These are phyloP conservation scores for Leccinum boreale DNA, from an alignment of 768 basidiomycete genomes.

Conservation along the genomic window DNA sequence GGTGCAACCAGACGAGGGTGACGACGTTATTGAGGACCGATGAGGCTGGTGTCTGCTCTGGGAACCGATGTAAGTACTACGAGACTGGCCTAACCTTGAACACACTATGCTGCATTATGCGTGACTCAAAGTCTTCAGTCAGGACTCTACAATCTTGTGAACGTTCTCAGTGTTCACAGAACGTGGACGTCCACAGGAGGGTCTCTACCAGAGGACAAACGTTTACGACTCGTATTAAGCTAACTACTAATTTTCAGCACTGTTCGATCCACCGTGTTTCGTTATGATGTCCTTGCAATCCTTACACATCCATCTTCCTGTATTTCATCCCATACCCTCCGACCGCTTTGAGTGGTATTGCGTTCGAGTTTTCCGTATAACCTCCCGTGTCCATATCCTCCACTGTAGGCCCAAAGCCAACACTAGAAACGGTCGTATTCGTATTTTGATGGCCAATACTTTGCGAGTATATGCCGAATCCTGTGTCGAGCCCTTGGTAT, in stretches of 20 bases:
- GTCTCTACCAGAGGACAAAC: neutral
- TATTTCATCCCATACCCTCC: neutral
- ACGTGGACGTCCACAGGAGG: neutral
- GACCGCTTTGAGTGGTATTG: neutral
- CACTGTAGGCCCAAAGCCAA: neutral
- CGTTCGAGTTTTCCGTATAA: neutral
- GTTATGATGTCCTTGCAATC: neutral
- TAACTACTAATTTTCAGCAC: neutral
- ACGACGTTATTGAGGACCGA: neutral
- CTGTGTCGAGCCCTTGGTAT: neutral
- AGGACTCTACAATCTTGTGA: neutral
- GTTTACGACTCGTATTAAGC: no score
- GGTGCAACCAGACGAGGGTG: neutral
- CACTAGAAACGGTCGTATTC: neutral
- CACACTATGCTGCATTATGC: neutral
- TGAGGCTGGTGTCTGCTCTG: neutral
- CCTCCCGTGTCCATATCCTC: neutral
- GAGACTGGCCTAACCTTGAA: neutral
- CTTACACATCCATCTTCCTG: neutral
- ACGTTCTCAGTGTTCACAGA: neutral
- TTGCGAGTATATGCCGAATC: neutral
- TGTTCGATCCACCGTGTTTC: neutral
- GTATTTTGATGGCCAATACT: neutral
- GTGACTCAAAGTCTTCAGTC: neutral
- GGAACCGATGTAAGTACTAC: neutral